Evolutionary conservation across 2,329 filamentous ascomycete genomes (phyloP), one percentile per base, ranked within the genome.

Genomic region (Juglanconis oblonga): DNA sequence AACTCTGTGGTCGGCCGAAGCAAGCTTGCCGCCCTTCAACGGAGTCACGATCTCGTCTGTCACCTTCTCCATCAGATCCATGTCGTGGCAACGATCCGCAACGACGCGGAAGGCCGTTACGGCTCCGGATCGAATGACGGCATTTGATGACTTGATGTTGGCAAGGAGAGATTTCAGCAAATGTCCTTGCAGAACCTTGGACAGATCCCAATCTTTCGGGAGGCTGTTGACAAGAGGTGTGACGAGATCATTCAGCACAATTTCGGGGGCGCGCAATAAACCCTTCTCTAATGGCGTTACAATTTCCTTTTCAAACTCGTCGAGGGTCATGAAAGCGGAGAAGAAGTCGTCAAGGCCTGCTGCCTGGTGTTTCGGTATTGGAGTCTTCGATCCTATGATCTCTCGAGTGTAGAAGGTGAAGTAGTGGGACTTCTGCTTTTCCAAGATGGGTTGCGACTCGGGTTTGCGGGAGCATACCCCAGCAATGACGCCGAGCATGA

Each of bases 71-170:
- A 96, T 75, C 4, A 81, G 73, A 3, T 78, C 72, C 5, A 80
- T 74, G 64, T 91, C 83, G 52, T 76, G 71, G 65, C 86, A 90
- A 66, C 83, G 82, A 47, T 77, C 73, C 35, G 91, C 83, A n/a
- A 93, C 79, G 9, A 84, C 82, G 64, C 83, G 81, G 72, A 98
- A 97, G 7, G 89, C 89, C 44, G 82, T 80, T 29, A 93, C 76
- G 8, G 91, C 90, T 31, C 92, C 92, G 63, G 84, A 84, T 58
- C 94, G 87, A 63, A 97, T 91, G 2, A 76, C 75, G 13, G 85
- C 78, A 72, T 97, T 98, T 69, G 90, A 93, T 1, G 95, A 98
- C 74, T 96, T 97, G 73, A 93, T 81, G 70, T 92, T 97, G 45
- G 92, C 87, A n/a, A 98, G 76, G 11, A 99, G 78, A 5, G 92